Evolutionary conservation across 208 protist genomes (phyloP).

Genomic region (Giardia duodenalis): DNA sequence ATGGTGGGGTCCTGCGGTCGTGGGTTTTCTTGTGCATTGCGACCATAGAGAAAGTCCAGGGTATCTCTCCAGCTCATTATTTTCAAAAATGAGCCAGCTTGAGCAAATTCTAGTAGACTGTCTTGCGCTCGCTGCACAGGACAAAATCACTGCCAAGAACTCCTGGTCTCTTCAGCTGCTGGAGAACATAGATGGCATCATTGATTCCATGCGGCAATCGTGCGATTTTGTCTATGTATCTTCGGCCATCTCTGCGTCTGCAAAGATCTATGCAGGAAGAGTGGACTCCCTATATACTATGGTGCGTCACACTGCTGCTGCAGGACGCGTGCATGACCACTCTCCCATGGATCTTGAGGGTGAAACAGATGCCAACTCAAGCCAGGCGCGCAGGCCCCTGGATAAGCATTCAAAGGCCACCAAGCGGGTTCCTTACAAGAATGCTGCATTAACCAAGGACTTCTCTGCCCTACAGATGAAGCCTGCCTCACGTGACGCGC

Average conservation of each 20-base stretch:
- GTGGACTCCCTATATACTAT: background rate
- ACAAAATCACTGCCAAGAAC: background rate
- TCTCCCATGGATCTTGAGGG: background rate
- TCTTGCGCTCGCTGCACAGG: background rate
- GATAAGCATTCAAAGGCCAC: no score
- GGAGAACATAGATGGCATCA: background rate
- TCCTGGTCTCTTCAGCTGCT: background rate
- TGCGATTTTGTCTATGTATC: background rate
- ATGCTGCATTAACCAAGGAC: background rate
- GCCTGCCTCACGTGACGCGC: background rate
- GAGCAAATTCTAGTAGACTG: background rate
- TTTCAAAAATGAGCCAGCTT: background rate
- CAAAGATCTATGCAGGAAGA: background rate
- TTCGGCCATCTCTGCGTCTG: background rate
- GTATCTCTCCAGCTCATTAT: background rate
- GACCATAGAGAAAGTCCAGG: background rate
- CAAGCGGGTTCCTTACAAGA: background rate
- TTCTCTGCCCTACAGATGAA: background rate
- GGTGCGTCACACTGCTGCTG: background rate
- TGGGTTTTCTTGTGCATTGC: background rate
- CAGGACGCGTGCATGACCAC: background rate
- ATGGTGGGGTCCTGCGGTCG: background rate
- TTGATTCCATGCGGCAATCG: background rate
- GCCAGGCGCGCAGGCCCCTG: background rate
- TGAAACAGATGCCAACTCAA: background rate